Conservation (phyloP, 495 filamentous ascomycete species). For the Xylaria sp. region DNA sequence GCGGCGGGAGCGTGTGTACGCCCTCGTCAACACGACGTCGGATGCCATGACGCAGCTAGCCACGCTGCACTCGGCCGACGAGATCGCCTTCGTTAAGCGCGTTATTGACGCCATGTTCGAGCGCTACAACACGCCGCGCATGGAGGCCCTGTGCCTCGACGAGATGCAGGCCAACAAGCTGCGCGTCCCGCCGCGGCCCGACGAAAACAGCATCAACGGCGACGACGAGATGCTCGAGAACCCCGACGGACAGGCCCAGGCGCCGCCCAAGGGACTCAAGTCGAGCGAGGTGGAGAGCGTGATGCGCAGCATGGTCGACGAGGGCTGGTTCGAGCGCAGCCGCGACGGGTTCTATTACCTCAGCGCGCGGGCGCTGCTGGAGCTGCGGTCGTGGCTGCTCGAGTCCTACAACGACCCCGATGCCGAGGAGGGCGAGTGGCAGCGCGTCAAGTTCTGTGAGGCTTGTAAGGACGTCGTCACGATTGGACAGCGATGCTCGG, state of each 20-base stretch:
- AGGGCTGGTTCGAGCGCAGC: slow-evolving; percentile 85
- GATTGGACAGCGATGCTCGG: slow-evolving; percentile 79
- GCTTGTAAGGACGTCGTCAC: slow-evolving; percentile 93
- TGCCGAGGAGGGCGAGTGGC: slow-evolving; percentile 61
- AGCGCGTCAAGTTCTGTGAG: slow-evolving; percentile 84
- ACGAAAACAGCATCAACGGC: too few relatives aligned
- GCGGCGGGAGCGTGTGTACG: slow-evolving; percentile 63
- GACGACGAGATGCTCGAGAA: slow-evolving; percentile 37
- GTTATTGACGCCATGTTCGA: slow-evolving; percentile 94
- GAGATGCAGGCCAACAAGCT: slow-evolving; percentile 77
- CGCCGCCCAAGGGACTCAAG: slow-evolving; percentile 62
- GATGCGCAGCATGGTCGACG: slow-evolving; percentile 71
- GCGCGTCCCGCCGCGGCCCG: slow-evolving; percentile 53
- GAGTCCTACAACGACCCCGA: slow-evolving; percentile 82
- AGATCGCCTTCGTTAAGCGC: slow-evolving; percentile 88
- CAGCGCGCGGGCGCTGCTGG: slow-evolving; percentile 78
- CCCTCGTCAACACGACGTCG: slow-evolving; percentile 86
- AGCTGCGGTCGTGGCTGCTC: slow-evolving; percentile 81
- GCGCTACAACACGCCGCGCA: slow-evolving; percentile 73
- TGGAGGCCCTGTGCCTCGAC: slow-evolving; percentile 81
- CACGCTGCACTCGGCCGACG: slow-evolving; percentile 80
- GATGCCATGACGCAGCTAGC: slow-evolving; percentile 86
- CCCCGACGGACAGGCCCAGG: slow-evolving; percentile 29
- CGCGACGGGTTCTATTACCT: slow-evolving; percentile 74
- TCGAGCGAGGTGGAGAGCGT: slow-evolving; percentile 78